Base-by-base conservation (phyloP, 2,329 filamentous ascomycete genomes). In the Chrysoporthe cubensis region DNA sequence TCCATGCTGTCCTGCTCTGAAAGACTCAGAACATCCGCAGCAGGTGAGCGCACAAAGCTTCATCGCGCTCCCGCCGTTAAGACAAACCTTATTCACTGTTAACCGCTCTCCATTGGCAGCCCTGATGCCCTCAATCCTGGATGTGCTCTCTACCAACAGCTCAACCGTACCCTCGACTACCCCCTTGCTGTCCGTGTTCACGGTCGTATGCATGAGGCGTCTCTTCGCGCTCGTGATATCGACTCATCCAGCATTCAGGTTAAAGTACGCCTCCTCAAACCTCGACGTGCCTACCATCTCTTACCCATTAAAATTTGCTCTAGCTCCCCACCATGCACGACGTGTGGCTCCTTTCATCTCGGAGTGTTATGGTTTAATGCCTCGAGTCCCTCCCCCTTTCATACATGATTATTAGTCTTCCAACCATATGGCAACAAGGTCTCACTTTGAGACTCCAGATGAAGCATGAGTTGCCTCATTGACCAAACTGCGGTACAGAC, bases 1-100 rank as follows among this genome's bases (percentile, higher is more conserved):
- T 65, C 66, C 34, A 65, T 18, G 52, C 65, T 44, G 21, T 67
- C 60, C 54, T 59, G 4, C 60, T 63, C 59, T n/a, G 40, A 14
- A 3, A 67, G 32, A 5, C 65, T 42, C 52, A 64, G 37, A 43
- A 52, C 44, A n/a, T 59, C 60, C 52, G 63, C 65, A 9, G 64
- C 52, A 14, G 65, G 65, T 4, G 60, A 40, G n/a, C 59, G 13
- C 52, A 64, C 14, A 8, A 34, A 43, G 52, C 65, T 66, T 16
- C 56, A 40, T 44, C n/a, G 26, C 26, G 26, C 26, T 26, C 26
- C 26, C 26, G 26, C 26, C 26, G 26, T 26, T 26, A 26, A 26
- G 26, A 26, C 26, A 26, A 26, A 26, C 26, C 26, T 40, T 46
- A 44, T 65, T 40, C 14, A 48, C 57, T 4, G 66, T 65, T 42